Conservation (phyloP, 495 filamentous ascomycete genomes). For the Mytilinidion resinicola region DNA sequence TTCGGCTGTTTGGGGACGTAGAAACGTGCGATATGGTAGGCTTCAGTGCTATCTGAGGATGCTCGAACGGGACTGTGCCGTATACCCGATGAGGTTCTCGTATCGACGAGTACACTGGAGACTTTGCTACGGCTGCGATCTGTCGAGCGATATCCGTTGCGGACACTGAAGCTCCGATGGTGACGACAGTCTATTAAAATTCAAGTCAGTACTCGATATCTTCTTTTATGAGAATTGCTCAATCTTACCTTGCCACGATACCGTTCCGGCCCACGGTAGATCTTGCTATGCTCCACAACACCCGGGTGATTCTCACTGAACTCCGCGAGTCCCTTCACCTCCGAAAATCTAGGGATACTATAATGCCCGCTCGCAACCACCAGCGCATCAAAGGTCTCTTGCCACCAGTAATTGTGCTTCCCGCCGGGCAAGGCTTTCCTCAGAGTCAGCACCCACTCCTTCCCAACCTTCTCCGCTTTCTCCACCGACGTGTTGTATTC, state of each 20-base stretch:
- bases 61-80: constrained; percentile 5
- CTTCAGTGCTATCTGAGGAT: constrained; percentile 9
- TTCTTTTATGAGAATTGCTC: background rate
- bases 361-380: constrained; percentile 20
- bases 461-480: constrained; percentile 9
- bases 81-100: constrained; percentile 2
- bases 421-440: constrained; percentile 4
- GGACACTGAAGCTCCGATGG: constrained; percentile 15
- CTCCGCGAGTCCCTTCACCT: constrained; percentile 8
- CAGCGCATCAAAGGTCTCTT: constrained; percentile 17
- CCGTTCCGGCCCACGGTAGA: constrained; percentile 4
- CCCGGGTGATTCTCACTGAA: background rate
- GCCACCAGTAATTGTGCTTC: constrained; percentile 10
- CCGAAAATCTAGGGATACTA: constrained; percentile 10
- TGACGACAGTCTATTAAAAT: constrained; percentile 2
- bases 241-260: constrained; percentile 8
- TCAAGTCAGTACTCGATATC: background rate
- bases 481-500: constrained; percentile 16
- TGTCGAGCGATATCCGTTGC: constrained; percentile 11
- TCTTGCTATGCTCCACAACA: constrained; percentile 13
- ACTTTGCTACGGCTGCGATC: background rate
- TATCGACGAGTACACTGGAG: constrained; percentile 4
- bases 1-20: background rate
- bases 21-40: constrained; percentile 1
- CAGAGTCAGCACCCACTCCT: constrained; percentile 6